Evolutionary conservation across 352 stramenopile genomes (phyloP).

Genomic region (Phytophthora pini): DNA sequence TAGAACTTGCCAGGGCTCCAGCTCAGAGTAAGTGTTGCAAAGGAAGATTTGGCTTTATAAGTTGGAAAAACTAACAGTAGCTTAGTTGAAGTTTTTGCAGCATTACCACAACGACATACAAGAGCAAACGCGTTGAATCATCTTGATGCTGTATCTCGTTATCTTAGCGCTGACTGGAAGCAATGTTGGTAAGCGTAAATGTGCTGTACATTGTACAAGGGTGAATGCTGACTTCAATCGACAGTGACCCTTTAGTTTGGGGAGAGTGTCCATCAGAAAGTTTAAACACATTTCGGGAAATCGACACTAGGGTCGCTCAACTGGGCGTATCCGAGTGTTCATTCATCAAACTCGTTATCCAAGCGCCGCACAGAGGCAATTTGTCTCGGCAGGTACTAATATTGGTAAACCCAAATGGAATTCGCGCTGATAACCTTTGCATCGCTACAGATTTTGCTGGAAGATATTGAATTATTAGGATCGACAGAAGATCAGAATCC

Average conservation of each 20-base stretch:
- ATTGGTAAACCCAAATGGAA: too few relatives aligned
- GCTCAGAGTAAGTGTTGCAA: constrained; percentile 21
- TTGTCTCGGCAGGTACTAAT: constrained; percentile 29
- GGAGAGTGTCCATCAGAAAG: background rate
- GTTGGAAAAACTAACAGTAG: background rate
- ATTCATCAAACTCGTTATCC: constrained; percentile 45
- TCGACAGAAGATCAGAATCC: background rate
- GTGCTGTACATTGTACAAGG: background rate
- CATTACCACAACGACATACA: constrained; percentile 12
- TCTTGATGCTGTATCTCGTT: constrained; percentile 40
- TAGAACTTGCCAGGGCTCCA: constrained; percentile 7
- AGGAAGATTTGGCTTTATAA: background rate
- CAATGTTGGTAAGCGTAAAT: constrained; percentile 27
- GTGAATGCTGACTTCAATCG: background rate
- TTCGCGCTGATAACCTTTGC: too few relatives aligned
- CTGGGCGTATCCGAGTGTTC: constrained; percentile 27
- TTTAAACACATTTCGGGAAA: constrained; percentile 1
- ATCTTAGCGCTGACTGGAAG: constrained; percentile 38
- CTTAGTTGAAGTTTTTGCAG: constrained; percentile 30
- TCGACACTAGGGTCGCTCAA: constrained; percentile 16
- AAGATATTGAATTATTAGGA: constrained; percentile 41
- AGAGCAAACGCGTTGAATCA: background rate
- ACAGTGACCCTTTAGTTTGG: constrained; percentile 23
- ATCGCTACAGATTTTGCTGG: constrained; percentile 28
- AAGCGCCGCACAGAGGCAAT: constrained; percentile 13